A percentile compares a stretch with the other conserved stretches of the same genome.
These are phyloP conservation scores for Cyclotella choctawhatcheeana DNA, from an alignment of 108 stramenopile genomes.

Conservation along the genomic window DNA sequence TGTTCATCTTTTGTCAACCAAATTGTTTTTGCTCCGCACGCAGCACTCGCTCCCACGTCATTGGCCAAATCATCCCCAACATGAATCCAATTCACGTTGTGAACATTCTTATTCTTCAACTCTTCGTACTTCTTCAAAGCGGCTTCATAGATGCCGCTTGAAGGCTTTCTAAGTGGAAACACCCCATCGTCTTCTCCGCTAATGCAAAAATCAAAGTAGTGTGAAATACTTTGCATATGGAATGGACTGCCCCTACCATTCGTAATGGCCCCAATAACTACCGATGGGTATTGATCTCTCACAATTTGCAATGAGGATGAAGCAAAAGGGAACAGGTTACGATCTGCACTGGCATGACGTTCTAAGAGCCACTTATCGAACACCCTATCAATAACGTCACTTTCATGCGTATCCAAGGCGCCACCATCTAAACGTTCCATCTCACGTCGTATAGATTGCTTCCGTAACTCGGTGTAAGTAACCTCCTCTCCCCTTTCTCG, in stretches of 20 bases:
- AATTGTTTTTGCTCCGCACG: constrained; percentile 63
- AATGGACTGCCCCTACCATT: constrained; percentile 77
- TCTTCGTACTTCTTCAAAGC: constrained; percentile 44
- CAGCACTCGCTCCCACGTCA: constrained; percentile 74
- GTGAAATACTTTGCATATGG: constrained; percentile 51
- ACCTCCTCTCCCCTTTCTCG: constrained; percentile 31
- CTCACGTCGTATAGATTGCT: constrained; percentile 49
- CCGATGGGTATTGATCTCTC: constrained; percentile 39
- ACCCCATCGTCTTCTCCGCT: constrained; percentile 74
- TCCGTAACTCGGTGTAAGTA: constrained; percentile 66
- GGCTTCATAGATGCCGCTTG: constrained; percentile 64
- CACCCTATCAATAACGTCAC: constrained; percentile 40
- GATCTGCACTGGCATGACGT: constrained; percentile 68
- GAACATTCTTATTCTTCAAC: constrained; percentile 2
- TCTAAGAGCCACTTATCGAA: constrained; percentile 63
- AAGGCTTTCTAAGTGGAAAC: constrained; percentile 66
- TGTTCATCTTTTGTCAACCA: constrained; percentile 50
- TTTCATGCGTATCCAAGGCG: neutral
- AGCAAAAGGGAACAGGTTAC: constrained; percentile 52
- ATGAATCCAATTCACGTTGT: constrained; percentile 61
- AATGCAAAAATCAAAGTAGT: constrained; percentile 73
- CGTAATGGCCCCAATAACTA: constrained; percentile 70
- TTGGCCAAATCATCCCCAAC: constrained; percentile 81
- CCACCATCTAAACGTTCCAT: constrained; percentile 15
- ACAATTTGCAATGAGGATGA: constrained; percentile 40